phyloP scores from a whole-genome alignment of 257 asterid genomes.

The Jacaranda copaia region DNA sequence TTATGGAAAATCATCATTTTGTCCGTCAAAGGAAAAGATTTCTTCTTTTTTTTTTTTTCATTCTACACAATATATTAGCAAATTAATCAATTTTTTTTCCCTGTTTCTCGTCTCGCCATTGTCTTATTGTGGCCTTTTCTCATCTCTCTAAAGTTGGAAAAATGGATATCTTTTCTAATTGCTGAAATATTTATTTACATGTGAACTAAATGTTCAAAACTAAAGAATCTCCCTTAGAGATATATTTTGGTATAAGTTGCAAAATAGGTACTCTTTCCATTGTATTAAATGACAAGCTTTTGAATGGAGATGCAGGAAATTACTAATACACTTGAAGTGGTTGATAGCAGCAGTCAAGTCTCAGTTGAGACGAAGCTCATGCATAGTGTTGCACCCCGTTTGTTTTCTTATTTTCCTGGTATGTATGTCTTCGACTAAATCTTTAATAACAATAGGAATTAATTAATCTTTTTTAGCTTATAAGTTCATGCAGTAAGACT shows the following conservation, averaged over 20 bases:
- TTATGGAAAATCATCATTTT: no score
- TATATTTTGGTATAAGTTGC: no score
- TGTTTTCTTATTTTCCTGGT: slow-evolving; percentile 51
- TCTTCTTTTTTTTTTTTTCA: no score
- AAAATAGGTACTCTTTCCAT: not conserved
- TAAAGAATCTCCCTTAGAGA: not conserved
- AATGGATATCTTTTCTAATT: no score
- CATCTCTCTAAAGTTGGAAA: no score
- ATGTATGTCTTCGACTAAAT: not conserved
- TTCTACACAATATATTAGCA: no score
- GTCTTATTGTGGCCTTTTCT: no score
- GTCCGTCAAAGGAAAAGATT: no score
- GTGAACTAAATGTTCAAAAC: not conserved
- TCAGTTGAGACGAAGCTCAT: slow-evolving; percentile 47
- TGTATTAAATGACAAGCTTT: not conserved
- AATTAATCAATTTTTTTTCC: no score
- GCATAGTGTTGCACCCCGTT: slow-evolving; percentile 46
- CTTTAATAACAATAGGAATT: not conserved
- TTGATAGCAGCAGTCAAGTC: slow-evolving; percentile 11
- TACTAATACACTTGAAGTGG: not conserved
- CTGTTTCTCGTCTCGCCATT: no score
- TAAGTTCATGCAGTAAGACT: not conserved
- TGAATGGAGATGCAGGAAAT: slow-evolving; percentile 19
- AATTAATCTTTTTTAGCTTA: not conserved
- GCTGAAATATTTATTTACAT: not conserved